A percentile compares a stretch with the other conserved stretches of the same genome.
These are phyloP conservation scores for Acidomyces sp. DNA, from an alignment of 495 filamentous ascomycete species.

Conservation along the genomic window DNA sequence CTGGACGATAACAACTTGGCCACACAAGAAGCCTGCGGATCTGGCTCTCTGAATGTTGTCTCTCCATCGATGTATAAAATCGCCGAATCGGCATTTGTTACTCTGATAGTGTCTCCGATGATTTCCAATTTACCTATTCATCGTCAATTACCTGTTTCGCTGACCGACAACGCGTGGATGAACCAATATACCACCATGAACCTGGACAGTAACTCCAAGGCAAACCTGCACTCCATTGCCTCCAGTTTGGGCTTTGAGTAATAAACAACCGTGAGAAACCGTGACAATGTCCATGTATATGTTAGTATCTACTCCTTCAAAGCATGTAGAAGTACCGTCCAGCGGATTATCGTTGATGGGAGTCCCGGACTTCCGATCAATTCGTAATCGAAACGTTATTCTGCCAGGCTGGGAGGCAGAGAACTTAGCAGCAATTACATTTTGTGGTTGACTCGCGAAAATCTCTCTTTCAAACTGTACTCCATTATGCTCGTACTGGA, in stretches of 20 bases:
- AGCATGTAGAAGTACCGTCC: no score
- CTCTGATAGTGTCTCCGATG: conserved; percentile 6
- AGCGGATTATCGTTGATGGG: conserved; percentile 1
- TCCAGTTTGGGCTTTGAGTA: no score
- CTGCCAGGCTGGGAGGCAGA: conserved; percentile 26
- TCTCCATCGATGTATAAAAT: conserved; percentile 2
- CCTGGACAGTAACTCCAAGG: no score
- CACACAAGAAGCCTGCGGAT: conserved; percentile 8
- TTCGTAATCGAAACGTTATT: conserved; percentile 11
- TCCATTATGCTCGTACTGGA: conserved; percentile 30
- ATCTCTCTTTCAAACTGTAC: conserved; percentile 22
- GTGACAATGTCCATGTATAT: no score
- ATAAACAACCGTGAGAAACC: no score
- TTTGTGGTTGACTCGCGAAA: conserved; percentile 31
- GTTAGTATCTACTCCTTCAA: no score
- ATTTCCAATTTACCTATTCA: conserved; percentile 2
- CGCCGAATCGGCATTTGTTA: conserved; percentile 6
- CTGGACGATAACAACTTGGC: background rate
- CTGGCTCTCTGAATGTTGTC: conserved; percentile 2
- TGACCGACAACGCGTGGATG: no score
- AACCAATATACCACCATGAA: no score
- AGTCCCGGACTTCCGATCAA: conserved; percentile 7
- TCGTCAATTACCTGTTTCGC: no score
- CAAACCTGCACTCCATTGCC: no score
- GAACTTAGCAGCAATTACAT: conserved; percentile 33